Base-by-base conservation (phyloP, 345 rosid genomes). In the Bruguiera gymnorhiza region DNA sequence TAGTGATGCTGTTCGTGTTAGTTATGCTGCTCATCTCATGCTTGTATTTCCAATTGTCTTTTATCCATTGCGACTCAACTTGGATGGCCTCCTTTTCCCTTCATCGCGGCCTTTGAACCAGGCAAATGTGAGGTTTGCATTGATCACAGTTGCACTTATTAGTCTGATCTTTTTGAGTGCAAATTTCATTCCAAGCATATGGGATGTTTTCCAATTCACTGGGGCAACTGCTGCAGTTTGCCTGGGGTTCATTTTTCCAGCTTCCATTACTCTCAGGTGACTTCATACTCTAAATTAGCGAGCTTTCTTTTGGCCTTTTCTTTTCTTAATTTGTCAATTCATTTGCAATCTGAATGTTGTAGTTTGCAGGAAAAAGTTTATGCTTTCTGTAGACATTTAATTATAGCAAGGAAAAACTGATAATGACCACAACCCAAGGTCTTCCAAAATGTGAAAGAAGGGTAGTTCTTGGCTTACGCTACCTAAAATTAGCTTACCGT, bases 161-260 rank as follows among this genome's bases (percentile, higher is more conserved):
- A 8, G 74, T 39, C 23, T 84, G 19, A 88, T 95, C 74, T 87
- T 92, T 78, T 52, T 83, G 70, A 97, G 99, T 56, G 91, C 96
- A 53, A 95, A 87, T 80, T 87, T 84, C 71, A 92, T 95, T 56
- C 99, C 99, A 34, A 92, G 92, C 86, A 95, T 95, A 74, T 95
- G 97, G 97, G 97, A 87, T 74, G 99, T 93, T 71, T 95, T 95
- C 79, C 97, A 95, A 67, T 90, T 95, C 64, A 92, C 97, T 52
- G 99, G 97, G 76, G 97, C 99, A 62, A 95, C 97, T 1, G 87
- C 96, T 70, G 92, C 93, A 20, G 94, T 90, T 76, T 92, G 98
- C 84, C 78, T 90, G 27, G 98, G 94, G 63, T 95, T 92, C 91
- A 92, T 95, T 48, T 95, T 95, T 75, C 99, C 99, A 0, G 93